A percentile compares a stretch with the other conserved stretches of the same genome.
These are phyloP conservation scores for Gentiana straminea DNA, from an alignment of 257 asterid species.

Conservation along the genomic window DNA sequence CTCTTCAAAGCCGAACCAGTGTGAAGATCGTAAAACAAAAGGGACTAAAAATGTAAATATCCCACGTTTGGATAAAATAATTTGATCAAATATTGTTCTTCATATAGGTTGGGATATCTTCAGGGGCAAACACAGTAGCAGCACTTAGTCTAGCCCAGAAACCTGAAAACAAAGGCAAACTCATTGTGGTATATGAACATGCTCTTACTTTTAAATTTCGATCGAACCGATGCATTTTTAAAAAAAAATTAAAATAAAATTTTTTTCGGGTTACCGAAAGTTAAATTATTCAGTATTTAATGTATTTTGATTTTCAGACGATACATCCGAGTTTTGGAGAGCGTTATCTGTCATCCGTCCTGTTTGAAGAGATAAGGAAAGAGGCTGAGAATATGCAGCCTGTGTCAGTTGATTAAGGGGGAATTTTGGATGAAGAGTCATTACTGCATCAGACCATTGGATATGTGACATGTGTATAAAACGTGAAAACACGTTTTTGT, in stretches of 20 bases:
- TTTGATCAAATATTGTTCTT: not conserved
- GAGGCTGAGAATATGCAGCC: constrained; percentile 92
- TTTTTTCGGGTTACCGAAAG: not conserved
- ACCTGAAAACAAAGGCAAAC: constrained; percentile 94
- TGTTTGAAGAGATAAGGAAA: constrained; percentile 72
- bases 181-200: constrained; percentile 73
- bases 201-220: not conserved
- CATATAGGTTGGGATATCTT: constrained; percentile 84
- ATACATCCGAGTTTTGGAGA: constrained; percentile 93
- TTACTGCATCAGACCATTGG: no score
- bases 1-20: no score
- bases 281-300: not conserved
- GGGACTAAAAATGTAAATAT: not conserved
- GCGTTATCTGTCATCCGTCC: constrained; percentile 74
- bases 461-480: no score
- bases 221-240: not conserved
- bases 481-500: no score
- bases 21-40: no score
- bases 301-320: constrained; percentile 38
- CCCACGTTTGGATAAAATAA: no score
- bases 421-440: no score
- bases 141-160: constrained; percentile 71
- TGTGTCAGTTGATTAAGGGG: constrained; percentile 60
- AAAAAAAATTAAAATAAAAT: not conserved
- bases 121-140: constrained; percentile 96